These are phyloP conservation scores for Penicillium sp. DNA, from an alignment of 2,329 filamentous ascomycete species.

Conservation along the genomic window DNA sequence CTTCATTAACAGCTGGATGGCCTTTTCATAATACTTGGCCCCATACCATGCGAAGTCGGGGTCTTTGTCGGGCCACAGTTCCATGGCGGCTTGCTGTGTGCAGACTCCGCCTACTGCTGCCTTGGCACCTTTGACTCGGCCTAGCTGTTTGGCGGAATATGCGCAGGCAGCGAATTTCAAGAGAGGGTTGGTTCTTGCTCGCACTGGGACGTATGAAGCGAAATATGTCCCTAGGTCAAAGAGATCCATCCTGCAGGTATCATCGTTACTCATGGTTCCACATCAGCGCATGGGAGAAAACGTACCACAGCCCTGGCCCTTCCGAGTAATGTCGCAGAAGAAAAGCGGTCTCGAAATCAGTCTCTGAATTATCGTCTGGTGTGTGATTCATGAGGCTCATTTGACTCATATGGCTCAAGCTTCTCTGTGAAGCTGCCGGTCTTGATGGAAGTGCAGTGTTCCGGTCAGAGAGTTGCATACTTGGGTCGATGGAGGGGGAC, in stretches of 20 bases:
- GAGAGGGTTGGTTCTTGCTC: slow-evolving; percentile 52
- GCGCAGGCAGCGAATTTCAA: slow-evolving; percentile 58
- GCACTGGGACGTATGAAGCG: slow-evolving; percentile 59
- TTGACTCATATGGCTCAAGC: slow-evolving; percentile 20
- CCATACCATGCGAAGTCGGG: slow-evolving; percentile 61
- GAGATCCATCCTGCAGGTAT: slow-evolving; percentile 43
- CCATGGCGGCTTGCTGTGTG: slow-evolving; percentile 52
- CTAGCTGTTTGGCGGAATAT: slow-evolving; percentile 62
- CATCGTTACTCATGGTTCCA: slow-evolving; percentile 10
- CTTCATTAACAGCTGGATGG: slow-evolving; percentile 57
- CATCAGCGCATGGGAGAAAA: background rate
- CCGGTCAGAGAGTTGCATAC: slow-evolving; percentile 34
- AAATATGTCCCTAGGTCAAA: slow-evolving; percentile 59
- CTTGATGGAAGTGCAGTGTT: slow-evolving; percentile 33
- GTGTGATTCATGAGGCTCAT: slow-evolving; percentile 19
- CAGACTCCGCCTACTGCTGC: slow-evolving; percentile 51
- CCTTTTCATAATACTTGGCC: slow-evolving; percentile 63
- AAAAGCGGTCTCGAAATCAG: slow-evolving; percentile 60
- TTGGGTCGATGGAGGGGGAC: slow-evolving; percentile 49
- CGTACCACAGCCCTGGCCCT: slow-evolving; percentile 58
- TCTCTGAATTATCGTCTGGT: slow-evolving; percentile 36
- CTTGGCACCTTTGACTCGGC: slow-evolving; percentile 54
- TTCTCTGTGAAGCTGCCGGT: slow-evolving; percentile 22
- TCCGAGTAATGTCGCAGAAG: slow-evolving; percentile 62
- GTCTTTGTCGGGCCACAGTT: slow-evolving; percentile 51